Base-by-base conservation (phyloP, 768 basidiomycete species). In the Artomyces pyxidatus region DNA sequence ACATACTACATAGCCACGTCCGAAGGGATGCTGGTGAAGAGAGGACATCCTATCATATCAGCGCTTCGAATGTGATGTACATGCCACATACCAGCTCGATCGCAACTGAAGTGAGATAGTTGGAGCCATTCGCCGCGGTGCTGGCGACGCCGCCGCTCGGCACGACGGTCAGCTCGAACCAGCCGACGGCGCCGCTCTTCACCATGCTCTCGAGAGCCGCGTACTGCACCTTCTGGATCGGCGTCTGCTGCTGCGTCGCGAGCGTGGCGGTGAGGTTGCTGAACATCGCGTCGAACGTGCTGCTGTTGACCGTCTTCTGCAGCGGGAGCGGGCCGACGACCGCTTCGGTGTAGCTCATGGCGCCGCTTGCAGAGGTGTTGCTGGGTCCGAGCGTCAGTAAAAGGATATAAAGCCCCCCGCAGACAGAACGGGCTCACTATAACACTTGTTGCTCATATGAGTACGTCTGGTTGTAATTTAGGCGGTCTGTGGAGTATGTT, bases 1-100 rank as follows among this genome's bases (percentile, higher is more conserved):
- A 55, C n/a, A n/a, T n/a, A n/a, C 53, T 16, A 55, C 53, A 6
- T 49, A 52, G 27, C 53, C 50, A 3, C 53, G 53, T 12, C 50
- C 19, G 25, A 54, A 44, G 3, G 50, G 53, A 21, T 54, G 47
- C 53, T 54, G 12, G 25, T 9, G 28, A 26, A 4, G 4, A 26
- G 10, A 26, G 14, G 39, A 41, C n/a, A n/a, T n/a, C n/a, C n/a
- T n/a, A n/a, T n/a, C n/a, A n/a, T 12, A 23, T 41, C 39, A 41
- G 19, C 11, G 12, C 38, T 16, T 40, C 39, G 22, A 41, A 23
- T 4, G 11, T 21, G 22, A 41, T n/a, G n/a, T 14, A 19, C 5
- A 23, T 21, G n/a, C n/a, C n/a, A n/a, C n/a, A n/a, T 21, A 41
- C 39, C 4, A 41, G 39, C 22, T 41, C 16, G n/a, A 41, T 41